These are phyloP conservation scores for Neurospora discreta DNA, from an alignment of 495 filamentous ascomycete species.

Conservation along the genomic window DNA sequence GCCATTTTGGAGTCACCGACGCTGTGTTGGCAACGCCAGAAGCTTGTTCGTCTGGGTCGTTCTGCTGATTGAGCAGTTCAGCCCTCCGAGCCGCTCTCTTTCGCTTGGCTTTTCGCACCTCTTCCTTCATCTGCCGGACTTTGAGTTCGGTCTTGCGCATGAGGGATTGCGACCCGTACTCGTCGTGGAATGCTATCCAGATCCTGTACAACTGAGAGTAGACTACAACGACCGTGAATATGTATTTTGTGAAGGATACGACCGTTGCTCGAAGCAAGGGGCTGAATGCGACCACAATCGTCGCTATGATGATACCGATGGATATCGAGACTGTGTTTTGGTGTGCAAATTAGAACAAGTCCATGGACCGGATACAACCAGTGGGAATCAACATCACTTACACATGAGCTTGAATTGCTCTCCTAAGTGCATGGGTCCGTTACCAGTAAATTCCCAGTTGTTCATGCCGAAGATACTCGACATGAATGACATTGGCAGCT, in stretches of 20 bases:
- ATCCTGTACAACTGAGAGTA: constrained; percentile 10
- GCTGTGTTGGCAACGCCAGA: background rate
- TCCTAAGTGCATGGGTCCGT: constrained; percentile 4
- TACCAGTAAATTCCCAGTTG: constrained; percentile 11
- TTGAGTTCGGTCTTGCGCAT: background rate
- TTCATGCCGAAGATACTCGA: constrained; percentile 30
- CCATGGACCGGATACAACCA: background rate
- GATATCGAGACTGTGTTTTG: constrained; percentile 18
- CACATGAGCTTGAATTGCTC: constrained; percentile 18
- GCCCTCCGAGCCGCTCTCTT: background rate
- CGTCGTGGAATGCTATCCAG: constrained; percentile 3
- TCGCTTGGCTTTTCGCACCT: constrained; percentile 4
- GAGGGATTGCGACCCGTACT: background rate
- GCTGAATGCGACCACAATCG: constrained; percentile 14
- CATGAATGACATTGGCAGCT: constrained; percentile 27
- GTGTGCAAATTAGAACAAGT: background rate
- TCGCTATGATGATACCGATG: constrained; percentile 13
- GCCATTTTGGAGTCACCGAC: background rate
- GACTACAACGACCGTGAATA: constrained; percentile 3
- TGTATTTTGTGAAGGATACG: constrained; percentile 7
- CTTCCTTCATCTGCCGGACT: constrained; percentile 4
- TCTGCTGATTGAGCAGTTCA: background rate
- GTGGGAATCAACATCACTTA: background rate
- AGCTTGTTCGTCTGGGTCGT: background rate
- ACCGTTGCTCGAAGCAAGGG: constrained; percentile 3